Evolutionary conservation across 768 basidiomycete genomes (phyloP).

Genomic region (Kwoniella shandongensis): DNA sequence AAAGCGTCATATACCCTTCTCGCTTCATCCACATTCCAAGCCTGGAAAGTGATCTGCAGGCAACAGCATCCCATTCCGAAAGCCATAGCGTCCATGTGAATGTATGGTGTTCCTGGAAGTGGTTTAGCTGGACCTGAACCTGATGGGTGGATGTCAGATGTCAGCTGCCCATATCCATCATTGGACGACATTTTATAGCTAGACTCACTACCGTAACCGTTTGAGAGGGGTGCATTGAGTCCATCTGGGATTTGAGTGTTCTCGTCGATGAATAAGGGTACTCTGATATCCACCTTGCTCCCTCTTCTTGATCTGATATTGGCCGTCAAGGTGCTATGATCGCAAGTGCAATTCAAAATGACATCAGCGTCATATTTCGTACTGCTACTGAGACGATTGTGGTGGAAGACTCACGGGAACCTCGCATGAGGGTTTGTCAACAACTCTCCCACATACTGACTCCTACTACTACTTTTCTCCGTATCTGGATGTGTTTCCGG

Average conservation of each 20-base stretch:
- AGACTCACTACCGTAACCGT: constrained; percentile 75
- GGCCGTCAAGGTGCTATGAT: constrained; percentile 83
- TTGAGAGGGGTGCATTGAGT: constrained; percentile 55
- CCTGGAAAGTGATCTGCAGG: constrained; percentile 95
- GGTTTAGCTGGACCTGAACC: constrained; percentile 28
- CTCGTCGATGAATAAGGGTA: constrained; percentile 85
- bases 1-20: constrained; percentile 93
- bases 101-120: constrained; percentile 59
- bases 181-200: constrained; percentile 1
- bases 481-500: constrained; percentile 79
- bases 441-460: constrained; percentile 90
- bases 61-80: constrained; percentile 99
- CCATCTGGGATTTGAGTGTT: constrained; percentile 59
- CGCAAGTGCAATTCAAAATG: too few species aligned
- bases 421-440: constrained; percentile 96
- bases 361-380: background rate
- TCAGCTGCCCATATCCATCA: too few species aligned
- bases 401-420: constrained; percentile 75
- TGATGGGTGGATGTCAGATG: too few species aligned
- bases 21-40: constrained; percentile 89
- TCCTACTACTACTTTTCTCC: constrained; percentile 71
- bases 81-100: constrained; percentile 99
- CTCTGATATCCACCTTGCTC: constrained; percentile 91
- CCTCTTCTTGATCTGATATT: constrained; percentile 89
- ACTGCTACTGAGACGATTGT: constrained; percentile 4